Evolutionary conservation across 2,329 filamentous ascomycete genomes (phyloP), one percentile per base, ranked within the genome.

Genomic region (Ceratocystis albifundus): DNA sequence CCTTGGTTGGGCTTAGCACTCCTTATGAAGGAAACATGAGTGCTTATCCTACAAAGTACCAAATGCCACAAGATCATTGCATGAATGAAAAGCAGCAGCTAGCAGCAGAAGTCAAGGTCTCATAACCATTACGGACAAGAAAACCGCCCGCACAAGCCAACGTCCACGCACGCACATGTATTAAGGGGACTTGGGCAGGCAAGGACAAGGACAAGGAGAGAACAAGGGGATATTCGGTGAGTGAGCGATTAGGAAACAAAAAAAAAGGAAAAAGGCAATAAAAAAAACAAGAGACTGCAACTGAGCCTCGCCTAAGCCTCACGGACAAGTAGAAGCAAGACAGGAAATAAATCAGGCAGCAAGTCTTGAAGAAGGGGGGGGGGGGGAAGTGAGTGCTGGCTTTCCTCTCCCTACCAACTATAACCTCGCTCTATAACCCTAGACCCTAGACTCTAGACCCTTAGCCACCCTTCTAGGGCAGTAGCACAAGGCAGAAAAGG

Each of bases 401-500:
- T 57, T 4, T 15, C 28, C 17, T 30, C 12, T 4, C 25, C 4
- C 6, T 59, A 10, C 36, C 36, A 41, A 41, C 36, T 3, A 12
- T 41, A 10, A 12, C 36, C 36, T 53, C 4, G 15, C 28, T 25
- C 20, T 0, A 20, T 53, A 53, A 59, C 25, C 53, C 53, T 32
- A 30, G 53, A 59, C 53, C 28, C 53, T 59, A n/a, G n/a, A 59
- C 25, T 28, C 53, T 32, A 30, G 53, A 59, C 53, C 28, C 53
- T 59, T 30, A 59, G 36, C 2, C n/a, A 10, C 0, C n/a, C n/a
- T 12, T 30, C 22, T n/a, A 57, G 30, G 53, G 1, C 53, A 59
- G 25, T 30, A 32, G 53, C 22, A 57, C 22, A 57, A 57, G 12
- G 53, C 10, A 57, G 53, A 28, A 59, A 25, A 57, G 53, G 53